Conservation (phyloP, 306 rosid genomes). For the Bauhinia variegata region DNA sequence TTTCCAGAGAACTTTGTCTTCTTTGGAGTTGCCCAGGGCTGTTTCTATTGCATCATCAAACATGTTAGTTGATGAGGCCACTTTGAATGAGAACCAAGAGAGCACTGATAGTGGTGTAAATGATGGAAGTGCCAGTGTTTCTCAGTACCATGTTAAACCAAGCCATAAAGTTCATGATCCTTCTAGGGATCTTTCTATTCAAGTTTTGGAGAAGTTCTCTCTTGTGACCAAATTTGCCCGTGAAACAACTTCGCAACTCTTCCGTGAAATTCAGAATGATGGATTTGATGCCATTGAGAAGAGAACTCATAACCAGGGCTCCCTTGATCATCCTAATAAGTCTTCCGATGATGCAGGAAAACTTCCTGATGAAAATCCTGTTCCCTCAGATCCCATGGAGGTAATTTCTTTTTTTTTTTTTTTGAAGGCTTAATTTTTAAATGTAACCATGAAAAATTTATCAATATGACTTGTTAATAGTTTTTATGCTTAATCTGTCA, state of each 20-base stretch:
- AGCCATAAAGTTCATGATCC: conserved; percentile 77
- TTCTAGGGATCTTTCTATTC: conserved; percentile 81
- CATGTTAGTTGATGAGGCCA: conserved; percentile 50
- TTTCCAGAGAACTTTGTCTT: conserved; percentile 85
- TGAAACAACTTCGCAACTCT: conserved; percentile 96
- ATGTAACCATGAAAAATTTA: no score
- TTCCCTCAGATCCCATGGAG: conserved; percentile 70
- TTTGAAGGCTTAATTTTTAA: no score
- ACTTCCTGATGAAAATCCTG: conserved; percentile 47
- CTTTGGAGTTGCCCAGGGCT: conserved; percentile 90
- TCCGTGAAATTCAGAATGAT: conserved; percentile 67
- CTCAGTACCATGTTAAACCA: conserved; percentile 65
- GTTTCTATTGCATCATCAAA: conserved; percentile 69
- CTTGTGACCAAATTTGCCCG: conserved; percentile 97
- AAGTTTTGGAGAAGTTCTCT: conserved; percentile 93
- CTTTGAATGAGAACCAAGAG: conserved; percentile 54
- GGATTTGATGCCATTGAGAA: conserved; percentile 63
- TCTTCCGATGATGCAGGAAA: conserved; percentile 48
- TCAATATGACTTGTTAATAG: no score
- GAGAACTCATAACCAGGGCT: conserved; percentile 50
- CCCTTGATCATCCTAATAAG: conserved; percentile 52
- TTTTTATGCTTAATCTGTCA: no score
- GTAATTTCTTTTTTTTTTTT: conserved; percentile 43
- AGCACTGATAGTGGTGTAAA: conserved; percentile 48
- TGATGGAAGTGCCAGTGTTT: conserved; percentile 46